A percentile compares a stretch with the other conserved stretches of the same genome.
phyloP scores from a whole-genome alignment of 371 early-diverging fungal species.

The Mortierella sp. region DNA sequence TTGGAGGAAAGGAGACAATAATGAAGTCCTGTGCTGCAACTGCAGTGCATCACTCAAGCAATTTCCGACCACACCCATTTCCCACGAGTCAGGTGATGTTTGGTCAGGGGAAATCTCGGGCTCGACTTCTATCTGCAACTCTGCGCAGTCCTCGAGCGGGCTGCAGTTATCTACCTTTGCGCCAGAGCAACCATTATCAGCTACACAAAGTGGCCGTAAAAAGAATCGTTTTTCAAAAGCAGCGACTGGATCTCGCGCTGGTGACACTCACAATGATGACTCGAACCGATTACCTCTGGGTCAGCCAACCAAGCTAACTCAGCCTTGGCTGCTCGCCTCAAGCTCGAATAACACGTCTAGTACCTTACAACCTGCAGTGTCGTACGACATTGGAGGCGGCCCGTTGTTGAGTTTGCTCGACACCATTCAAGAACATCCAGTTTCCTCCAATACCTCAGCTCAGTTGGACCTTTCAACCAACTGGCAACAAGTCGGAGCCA shows the following conservation, averaged over 20 bases:
- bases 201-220: not conserved
- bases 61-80: not conserved
- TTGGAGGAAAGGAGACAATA: conserved; percentile 29
- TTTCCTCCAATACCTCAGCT: not conserved
- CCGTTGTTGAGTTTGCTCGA: not conserved
- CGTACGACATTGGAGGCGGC: not conserved
- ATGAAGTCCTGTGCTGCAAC: conserved; percentile 22
- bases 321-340: not conserved
- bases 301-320: not conserved
- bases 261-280: not conserved
- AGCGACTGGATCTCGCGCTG: not conserved
- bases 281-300: not conserved
- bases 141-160: not conserved
- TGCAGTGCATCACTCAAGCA: conserved; percentile 18
- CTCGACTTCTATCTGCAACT: not conserved
- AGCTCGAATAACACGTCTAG: not conserved
- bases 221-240: not conserved
- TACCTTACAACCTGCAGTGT: not conserved
- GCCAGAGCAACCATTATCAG: not conserved
- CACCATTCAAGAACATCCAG: not conserved
- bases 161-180: not conserved
- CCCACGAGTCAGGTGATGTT: not conserved
- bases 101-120: not conserved
- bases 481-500: not conserved
- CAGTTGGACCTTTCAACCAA: not conserved